These are phyloP conservation scores for Thuidium tamariscinum DNA, from an alignment of 225 moss, liverwort and hornwort species.

Conservation along the genomic window DNA sequence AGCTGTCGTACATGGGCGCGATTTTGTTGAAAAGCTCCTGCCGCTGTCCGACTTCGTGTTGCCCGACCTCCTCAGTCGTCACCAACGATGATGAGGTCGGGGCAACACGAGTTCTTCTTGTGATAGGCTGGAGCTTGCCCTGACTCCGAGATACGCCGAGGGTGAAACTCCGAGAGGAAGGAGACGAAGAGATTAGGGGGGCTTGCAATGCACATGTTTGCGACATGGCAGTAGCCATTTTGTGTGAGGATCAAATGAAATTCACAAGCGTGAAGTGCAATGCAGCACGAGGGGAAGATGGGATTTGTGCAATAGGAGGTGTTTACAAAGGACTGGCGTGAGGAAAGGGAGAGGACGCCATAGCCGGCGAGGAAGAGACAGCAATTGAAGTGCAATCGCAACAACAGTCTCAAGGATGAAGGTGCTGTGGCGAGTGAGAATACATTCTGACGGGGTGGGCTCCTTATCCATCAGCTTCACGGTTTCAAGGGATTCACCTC, in stretches of 20 bases:
- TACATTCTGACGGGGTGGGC: background rate
- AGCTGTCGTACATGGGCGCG: constrained; percentile 80
- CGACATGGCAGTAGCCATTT: background rate
- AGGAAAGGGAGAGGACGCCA: background rate
- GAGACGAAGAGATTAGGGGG: background rate
- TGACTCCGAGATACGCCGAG: background rate
- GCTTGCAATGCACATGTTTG: background rate
- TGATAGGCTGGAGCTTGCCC: background rate
- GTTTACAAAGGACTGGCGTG: background rate
- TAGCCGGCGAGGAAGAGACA: background rate
- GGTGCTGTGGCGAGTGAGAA: background rate
- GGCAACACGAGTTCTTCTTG: background rate
- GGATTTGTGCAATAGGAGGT: too few species aligned
- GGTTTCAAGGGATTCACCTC: too few species aligned
- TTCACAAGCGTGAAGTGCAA: background rate
- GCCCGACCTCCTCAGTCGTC: constrained; percentile 32
- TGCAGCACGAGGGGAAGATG: background rate
- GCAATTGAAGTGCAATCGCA: background rate
- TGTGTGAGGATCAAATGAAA: background rate
- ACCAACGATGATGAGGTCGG: background rate
- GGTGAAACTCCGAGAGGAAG: background rate
- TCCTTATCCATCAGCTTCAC: background rate
- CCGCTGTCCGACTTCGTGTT: constrained; percentile 45
- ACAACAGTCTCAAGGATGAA: background rate
- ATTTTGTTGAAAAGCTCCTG: constrained; percentile 81